phyloP scores from a whole-genome alignment of 1,284 basidiomycete species.

The Pascua sp. region DNA sequence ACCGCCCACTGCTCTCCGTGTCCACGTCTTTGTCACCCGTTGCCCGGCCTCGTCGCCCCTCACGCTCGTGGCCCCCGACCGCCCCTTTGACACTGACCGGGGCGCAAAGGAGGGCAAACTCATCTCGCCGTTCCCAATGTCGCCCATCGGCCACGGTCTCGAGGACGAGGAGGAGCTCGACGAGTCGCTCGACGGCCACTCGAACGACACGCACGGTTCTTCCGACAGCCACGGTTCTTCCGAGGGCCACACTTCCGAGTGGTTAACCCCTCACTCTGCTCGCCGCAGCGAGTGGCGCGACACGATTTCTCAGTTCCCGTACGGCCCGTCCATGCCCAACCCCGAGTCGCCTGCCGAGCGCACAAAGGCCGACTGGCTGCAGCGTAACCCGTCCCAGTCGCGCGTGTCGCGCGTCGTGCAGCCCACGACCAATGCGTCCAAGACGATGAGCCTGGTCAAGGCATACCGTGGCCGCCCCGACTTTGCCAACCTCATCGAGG shows the following conservation, averaged over 20 bases:
- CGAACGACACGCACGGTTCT: background rate
- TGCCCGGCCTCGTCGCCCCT: constrained; percentile 34
- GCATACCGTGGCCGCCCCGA: constrained; percentile 33
- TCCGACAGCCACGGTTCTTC: constrained; percentile 3
- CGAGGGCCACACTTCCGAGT: background rate
- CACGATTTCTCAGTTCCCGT: background rate
- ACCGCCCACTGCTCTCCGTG: constrained; percentile 32
- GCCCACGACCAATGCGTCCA: constrained; percentile 8
- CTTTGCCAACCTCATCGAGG: constrained; percentile 20
- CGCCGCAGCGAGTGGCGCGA: too few relatives aligned
- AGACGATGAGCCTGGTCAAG: constrained; percentile 22
- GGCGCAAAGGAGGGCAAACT: background rate
- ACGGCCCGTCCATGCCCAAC: background rate
- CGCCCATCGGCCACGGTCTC: background rate
- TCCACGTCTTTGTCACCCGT: constrained; percentile 44
- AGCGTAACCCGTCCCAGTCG: constrained; percentile 21
- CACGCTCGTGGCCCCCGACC: constrained; percentile 18
- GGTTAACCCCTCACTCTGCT: too few relatives aligned
- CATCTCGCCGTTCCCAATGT: too few relatives aligned
- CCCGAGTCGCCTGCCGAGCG: constrained; percentile 20
- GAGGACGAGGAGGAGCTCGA: constrained; percentile 3
- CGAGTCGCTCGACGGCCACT: constrained; percentile 3
- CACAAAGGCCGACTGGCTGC: constrained; percentile 28
- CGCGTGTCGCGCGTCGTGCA: constrained; percentile 4
- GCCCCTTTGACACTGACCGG: too few relatives aligned